Evolutionary conservation across 768 basidiomycete species (phyloP).

Genomic region (Leucocoprinus leucothites): DNA sequence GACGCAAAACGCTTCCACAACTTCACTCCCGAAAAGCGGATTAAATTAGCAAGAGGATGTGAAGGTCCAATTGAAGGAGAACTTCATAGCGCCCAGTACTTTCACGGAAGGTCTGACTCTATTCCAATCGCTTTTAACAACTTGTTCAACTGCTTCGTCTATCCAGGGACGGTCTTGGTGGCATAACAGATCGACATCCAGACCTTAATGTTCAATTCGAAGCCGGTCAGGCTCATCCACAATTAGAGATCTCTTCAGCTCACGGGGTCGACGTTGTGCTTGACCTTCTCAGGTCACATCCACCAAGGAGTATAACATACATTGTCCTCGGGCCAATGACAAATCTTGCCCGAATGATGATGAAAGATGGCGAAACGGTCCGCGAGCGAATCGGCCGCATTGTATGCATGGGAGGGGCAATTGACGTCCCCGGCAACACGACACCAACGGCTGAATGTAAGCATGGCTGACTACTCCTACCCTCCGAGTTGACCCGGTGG

Average conservation of each 20-base stretch:
- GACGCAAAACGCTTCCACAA: slow-evolving; percentile 60
- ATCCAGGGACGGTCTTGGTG: slow-evolving; percentile 65
- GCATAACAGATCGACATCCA: slow-evolving; percentile 60
- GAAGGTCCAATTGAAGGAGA: slow-evolving; percentile 68
- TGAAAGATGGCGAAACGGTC: slow-evolving; percentile 49
- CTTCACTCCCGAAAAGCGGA: slow-evolving; percentile 46
- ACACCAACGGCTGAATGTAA: slow-evolving; percentile 81
- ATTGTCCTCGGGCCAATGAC: slow-evolving; percentile 77
- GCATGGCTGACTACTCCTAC: slow-evolving; percentile 18
- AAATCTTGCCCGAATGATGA: slow-evolving; percentile 69
- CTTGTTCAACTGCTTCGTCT: not conserved
- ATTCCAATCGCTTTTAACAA: not conserved
- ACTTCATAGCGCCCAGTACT: slow-evolving; percentile 75
- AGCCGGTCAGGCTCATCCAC: slow-evolving; percentile 29
- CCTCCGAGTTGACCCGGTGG: not conserved
- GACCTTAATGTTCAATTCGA: slow-evolving; percentile 45
- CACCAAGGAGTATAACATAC: slow-evolving; percentile 60
- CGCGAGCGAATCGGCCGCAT: slow-evolving; percentile 65
- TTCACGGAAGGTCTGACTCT: slow-evolving; percentile 65
- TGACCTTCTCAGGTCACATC: slow-evolving; percentile 48
- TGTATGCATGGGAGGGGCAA: slow-evolving; percentile 89
- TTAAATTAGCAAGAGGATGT: slow-evolving; percentile 64
- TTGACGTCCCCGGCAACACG: slow-evolving; percentile 90
- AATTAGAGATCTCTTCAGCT: slow-evolving; percentile 43
- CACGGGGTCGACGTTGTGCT: slow-evolving; percentile 53